Evolutionary conservation across 805 yeast genomes (phyloP), one percentile per base, ranked within the genome.

Genomic region (Saturnispora diversa): DNA sequence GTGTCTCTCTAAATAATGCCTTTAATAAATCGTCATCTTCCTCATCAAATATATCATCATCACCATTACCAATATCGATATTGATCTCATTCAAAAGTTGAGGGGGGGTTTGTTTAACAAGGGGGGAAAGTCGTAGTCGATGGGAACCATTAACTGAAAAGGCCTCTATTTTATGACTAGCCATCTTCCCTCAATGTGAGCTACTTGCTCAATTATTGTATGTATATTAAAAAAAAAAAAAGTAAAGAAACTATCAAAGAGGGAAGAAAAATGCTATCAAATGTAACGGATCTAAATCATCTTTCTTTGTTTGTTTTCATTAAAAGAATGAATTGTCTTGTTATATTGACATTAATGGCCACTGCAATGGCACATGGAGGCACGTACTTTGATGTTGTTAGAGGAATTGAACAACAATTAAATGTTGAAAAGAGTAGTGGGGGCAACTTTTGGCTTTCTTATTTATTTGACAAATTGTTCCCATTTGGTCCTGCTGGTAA

Each of bases 401-500:
- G n/a, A n/a, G n/a, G n/a, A n/a, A n/a, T n/a, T n/a, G n/a, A n/a
- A n/a, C n/a, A n/a, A n/a, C n/a, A n/a, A n/a, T n/a, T n/a, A n/a
- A n/a, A n/a, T 13, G 11, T 23, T 17, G 15, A 34, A 13, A 20
- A 12, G 21, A 20, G 13, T 7, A 15, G 26, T 10, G 16, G 19
- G n/a, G 33, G 33, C 12, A 30, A 23, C 12, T 30, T 10, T 12
- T 13, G 11, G 17, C 20, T 72, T 27, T 63, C 65, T 33, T 57
- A 57, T 40, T 25, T 68, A 3, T 74, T 72, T 45, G 60, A 65
- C 3, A 57, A 60, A 35, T 49, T 70, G 5, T 70, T 72, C 55
- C 75, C 75, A 4, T 65, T 69, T 49, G 74, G 76, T 7, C 75
- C 86, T 1, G 77, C 74, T 2, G 69, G 69, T 35, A 80, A 81